A percentile compares a stretch with the other conserved stretches of the same genome.
These are phyloP conservation scores for Rusavskia elegans DNA, from an alignment of 495 filamentous ascomycete genomes.

Conservation along the genomic window DNA sequence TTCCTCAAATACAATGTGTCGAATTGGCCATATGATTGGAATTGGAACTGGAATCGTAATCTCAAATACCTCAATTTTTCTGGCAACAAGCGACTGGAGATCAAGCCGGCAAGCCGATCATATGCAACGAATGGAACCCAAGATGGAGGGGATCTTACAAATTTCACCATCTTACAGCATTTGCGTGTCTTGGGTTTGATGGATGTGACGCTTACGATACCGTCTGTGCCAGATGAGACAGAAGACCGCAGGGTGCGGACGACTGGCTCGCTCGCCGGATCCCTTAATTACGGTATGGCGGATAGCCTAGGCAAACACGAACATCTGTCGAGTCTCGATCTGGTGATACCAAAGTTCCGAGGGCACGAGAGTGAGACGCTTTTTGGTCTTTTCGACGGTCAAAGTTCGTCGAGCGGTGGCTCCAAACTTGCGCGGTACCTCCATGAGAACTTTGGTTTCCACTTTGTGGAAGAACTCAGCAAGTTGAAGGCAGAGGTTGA, in stretches of 20 bases:
- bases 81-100: slow-evolving; percentile 92
- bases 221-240: slow-evolving; percentile 82
- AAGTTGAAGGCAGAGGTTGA: slow-evolving; percentile 44
- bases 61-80: slow-evolving; percentile 92
- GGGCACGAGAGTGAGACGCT: slow-evolving; percentile 84
- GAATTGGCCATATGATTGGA: slow-evolving; percentile 99
- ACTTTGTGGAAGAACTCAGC: slow-evolving; percentile 69
- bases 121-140: slow-evolving; percentile 31
- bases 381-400: slow-evolving; percentile 89
- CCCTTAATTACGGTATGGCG: slow-evolving; percentile 90
- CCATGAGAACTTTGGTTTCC: slow-evolving; percentile 80
- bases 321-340: slow-evolving; percentile 92
- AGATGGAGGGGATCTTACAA: slow-evolving; percentile 58
- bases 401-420: slow-evolving; percentile 65
- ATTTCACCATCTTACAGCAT: slow-evolving; percentile 76
- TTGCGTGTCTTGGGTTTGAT: slow-evolving; percentile 85
- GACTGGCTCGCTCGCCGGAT: slow-evolving; percentile 79
- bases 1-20: slow-evolving; percentile 97
- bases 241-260: slow-evolving; percentile 92
- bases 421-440: slow-evolving; percentile 93
- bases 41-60: slow-evolving; percentile 97
- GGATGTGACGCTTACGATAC: slow-evolving; percentile 91
- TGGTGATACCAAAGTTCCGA: slow-evolving; percentile 85
- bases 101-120: slow-evolving; percentile 59
- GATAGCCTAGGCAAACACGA: slow-evolving; percentile 88